Evolutionary conservation across 2,329 filamentous ascomycete species (phyloP).

Genomic region (Geosmithia flava): DNA sequence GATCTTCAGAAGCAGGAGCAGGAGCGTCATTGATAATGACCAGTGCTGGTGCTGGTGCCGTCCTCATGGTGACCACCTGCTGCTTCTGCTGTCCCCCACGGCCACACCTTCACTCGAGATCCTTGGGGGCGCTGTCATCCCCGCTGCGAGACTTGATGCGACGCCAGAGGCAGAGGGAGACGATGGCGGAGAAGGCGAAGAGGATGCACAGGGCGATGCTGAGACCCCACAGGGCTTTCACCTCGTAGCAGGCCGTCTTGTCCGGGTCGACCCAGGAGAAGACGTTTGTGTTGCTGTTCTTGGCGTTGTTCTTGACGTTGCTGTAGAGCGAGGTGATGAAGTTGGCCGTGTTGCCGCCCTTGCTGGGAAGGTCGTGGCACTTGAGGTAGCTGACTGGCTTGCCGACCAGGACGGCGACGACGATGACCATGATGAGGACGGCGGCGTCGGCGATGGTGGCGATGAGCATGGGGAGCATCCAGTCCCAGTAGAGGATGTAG

Average conservation of each 20-base stretch:
- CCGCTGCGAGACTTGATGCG: slow-evolving; percentile 30
- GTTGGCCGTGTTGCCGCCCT: slow-evolving; percentile 27
- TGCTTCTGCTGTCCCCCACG: slow-evolving; percentile 20
- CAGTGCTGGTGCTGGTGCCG: no score
- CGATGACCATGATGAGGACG: slow-evolving; percentile 65
- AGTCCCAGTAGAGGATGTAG: slow-evolving; percentile 70
- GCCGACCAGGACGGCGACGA: slow-evolving; percentile 66
- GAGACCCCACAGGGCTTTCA: slow-evolving; percentile 81
- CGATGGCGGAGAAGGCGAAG: slow-evolving; percentile 50
- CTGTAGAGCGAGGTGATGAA: slow-evolving; percentile 30
- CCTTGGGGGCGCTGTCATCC: slow-evolving; percentile 24
- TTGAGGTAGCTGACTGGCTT: slow-evolving; percentile 68
- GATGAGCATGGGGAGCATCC: slow-evolving; percentile 63
- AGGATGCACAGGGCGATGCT: slow-evolving; percentile 66
- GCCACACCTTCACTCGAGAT: slow-evolving; percentile 37
- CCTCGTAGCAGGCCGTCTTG: slow-evolving; percentile 62
- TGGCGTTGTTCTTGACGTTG: slow-evolving; percentile 19
- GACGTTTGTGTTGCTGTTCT: slow-evolving; percentile 10
- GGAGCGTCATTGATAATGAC: not conserved
- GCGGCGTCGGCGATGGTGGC: slow-evolving; percentile 52
- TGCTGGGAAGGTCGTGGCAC: slow-evolving; percentile 42
- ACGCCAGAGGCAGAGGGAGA: slow-evolving; percentile 49
- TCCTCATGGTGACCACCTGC: slow-evolving; percentile 1
- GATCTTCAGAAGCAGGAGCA: not conserved
- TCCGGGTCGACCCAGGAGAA: slow-evolving; percentile 37